Conservation (phyloP, 176 grass and related monocot species). For the Microstegium vimineum region DNA sequence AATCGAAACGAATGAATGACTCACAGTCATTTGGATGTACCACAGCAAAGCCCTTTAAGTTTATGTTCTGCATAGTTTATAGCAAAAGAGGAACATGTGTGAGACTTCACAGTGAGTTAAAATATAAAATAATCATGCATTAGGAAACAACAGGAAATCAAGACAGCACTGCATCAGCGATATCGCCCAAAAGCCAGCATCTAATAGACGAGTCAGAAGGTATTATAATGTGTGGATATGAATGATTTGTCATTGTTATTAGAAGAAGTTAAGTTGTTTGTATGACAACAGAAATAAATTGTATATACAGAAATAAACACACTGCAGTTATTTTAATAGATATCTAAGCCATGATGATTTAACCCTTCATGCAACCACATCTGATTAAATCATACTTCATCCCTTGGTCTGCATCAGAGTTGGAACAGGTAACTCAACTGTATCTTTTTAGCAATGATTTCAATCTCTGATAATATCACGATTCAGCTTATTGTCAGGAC, state of each 20-base stretch:
- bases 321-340: background rate
- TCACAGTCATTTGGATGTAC: too few relatives aligned
- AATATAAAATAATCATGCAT: background rate
- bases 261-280: background rate
- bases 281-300: background rate
- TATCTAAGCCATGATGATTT: background rate
- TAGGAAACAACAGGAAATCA: background rate
- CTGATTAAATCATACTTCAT: background rate
- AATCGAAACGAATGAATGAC: too few relatives aligned
- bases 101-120: background rate
- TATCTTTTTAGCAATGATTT: background rate
- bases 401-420: background rate
- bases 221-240: constrained; percentile 10
- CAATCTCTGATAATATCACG: background rate
- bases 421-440: background rate
- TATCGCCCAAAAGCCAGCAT: background rate
- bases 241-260: background rate
- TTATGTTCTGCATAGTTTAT: background rate
- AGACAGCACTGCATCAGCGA: background rate
- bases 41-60: too few relatives aligned
- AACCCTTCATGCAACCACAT: background rate
- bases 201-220: background rate
- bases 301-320: background rate
- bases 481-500: background rate
- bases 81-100: background rate